A percentile compares a stretch with the other conserved stretches of the same genome.
Evolutionary conservation across 345 rosid genomes (phyloP).

Genomic region (Linum trigynum): DNA sequence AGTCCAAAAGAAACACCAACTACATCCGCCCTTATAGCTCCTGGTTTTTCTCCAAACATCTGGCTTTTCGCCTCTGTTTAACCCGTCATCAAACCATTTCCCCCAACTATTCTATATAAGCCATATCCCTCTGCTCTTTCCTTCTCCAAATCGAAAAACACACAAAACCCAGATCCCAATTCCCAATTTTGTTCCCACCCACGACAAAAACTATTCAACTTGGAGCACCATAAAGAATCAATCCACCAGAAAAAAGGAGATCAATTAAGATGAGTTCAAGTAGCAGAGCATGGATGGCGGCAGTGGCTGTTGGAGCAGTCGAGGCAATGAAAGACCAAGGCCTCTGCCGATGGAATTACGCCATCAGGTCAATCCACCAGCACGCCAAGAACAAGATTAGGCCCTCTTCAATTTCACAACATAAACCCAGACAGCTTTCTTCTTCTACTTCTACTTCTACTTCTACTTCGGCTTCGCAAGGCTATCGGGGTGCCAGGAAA

Average conservation of each 20-base stretch:
- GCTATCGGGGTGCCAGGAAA: not conserved
- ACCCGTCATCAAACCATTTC: not conserved
- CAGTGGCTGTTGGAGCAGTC: conserved; percentile 1
- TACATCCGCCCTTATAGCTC: not conserved
- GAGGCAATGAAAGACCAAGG: conserved; percentile 9
- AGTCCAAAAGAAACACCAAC: too few species aligned
- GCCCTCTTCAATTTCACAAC: not conserved
- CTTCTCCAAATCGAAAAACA: not conserved
- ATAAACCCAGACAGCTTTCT: not conserved
- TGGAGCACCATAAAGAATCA: not conserved
- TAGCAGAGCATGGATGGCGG: not conserved
- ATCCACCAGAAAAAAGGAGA: not conserved
- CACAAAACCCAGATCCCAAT: not conserved
- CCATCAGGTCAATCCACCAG: not conserved
- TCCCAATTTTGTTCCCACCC: not conserved
- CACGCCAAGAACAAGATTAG: conserved; percentile 6
- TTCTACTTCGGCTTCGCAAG: not conserved
- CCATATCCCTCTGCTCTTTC: not conserved
- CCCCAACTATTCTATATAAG: too few species aligned
- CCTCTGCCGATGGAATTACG: conserved; percentile 6
- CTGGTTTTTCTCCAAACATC: not conserved
- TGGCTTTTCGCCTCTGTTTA: not conserved
- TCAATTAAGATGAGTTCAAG: not conserved
- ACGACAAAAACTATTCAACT: too few species aligned
- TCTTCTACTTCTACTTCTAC: not conserved